Evolutionary conservation across 495 filamentous ascomycete genomes (phyloP), one percentile per base, ranked within the genome.

Genomic region (Penicillium ochrochloron): DNA sequence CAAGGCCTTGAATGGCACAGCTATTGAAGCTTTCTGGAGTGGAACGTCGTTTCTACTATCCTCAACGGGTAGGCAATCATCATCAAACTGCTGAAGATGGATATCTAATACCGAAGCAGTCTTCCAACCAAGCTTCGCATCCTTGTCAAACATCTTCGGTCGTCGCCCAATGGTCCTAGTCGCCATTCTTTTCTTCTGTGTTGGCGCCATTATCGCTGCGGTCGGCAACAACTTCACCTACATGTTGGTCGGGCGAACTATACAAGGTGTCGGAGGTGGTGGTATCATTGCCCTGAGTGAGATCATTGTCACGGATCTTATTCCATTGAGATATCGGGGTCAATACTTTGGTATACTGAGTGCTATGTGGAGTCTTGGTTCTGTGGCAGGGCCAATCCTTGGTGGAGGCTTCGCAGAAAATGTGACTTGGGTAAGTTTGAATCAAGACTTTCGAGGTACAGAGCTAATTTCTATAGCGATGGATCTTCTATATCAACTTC

Each of bases 191-290:
- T 79, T 89, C 63, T 92, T 92, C 72, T 75, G 77, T 10, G 74
- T 80, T 8, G 89, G 89, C 0, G 81, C 86, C 2, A 78, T 90
- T 19, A 63, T 90, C 19, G 80, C 76, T 4, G 85, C 86, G 71
- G 66, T 82, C 69, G 68, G 81, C 2, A 80, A 84, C 19, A 80
- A 87, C 68, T 91, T 92, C 70, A 86, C 83, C 5, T 71, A 85
- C 34, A 82, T 93, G 68, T 82, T 92, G 14, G 80, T 88, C 35
- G 89, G 89, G 3, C 81, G 90, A 9, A 80, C 84, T 0, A 82
- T 92, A 23, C 89, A 92, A 62, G 90, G 90, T 48, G 72, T 90
- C 23, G 90, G 90, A 10, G 90, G 88, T 29, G 89, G 90, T n/a
- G 90, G 90, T 0, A 77, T 93, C 41, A 80, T 91, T 19, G 80